Base-by-base conservation (phyloP, 805 yeast genomes). In the Lipomyces mesembrius region DNA sequence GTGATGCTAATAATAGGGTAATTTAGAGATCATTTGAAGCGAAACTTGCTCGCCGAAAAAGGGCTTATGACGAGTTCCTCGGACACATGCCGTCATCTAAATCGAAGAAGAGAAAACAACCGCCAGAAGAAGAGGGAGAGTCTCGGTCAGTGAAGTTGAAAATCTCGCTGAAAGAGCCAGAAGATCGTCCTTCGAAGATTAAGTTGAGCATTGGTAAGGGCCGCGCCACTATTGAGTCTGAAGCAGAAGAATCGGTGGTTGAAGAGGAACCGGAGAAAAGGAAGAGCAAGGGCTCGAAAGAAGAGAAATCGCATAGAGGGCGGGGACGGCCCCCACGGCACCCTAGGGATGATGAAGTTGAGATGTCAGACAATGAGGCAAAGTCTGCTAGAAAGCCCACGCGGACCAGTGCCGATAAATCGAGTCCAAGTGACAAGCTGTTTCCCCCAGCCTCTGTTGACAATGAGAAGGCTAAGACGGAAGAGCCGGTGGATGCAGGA, bases 1-100 rank as follows among this genome's bases (percentile, higher is more conserved):
- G 25, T 9, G n/a, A n/a, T 89, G 70, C 79, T 81, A 51, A 79
- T 25, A 29, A 25, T 25, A 7, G 4, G 8, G 22, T 25, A 25
- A 6, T 29, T 5, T 53, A 67, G 68, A 59, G 58, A 20, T 55
- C 68, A n/a, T 67, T 64, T 46, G 20, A 34, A 9, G 37, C 39
- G 11, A 52, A 49, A 34, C 46, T 67, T 17, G 67, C 55, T n/a
- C 60, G 57, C 37, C 55, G 66, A 39, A n/a, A 39, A 32, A 49
- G 59, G 53, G 43, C 46, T 43, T 35, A 56, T 55, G 57, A 27
- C 12, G 54, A 69, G 49, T 22, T 37, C 52, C 32, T 17, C 37
- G 22, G 63, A 25, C 64, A 17, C 56, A 57, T 29, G 43, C 22
- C 68, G n/a, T 2, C 60, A 25, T 52, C 62, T 17, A 59, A 68